Evolutionary conservation across 495 filamentous ascomycete genomes (phyloP).

Genomic region (Talaromyces stipitatus): DNA sequence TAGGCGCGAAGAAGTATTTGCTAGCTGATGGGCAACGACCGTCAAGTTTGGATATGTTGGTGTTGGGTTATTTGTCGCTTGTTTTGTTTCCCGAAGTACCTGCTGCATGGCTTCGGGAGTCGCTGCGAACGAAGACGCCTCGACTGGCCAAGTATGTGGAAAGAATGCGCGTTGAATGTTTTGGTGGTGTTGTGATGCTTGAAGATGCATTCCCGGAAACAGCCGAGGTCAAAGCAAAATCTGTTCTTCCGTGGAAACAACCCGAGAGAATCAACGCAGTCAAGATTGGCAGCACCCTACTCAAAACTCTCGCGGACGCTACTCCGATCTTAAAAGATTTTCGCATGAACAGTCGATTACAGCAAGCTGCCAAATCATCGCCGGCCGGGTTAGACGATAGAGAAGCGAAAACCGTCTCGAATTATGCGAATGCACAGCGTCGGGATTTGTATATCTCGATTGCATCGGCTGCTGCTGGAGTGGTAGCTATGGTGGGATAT

Average conservation of each 20-base stretch:
- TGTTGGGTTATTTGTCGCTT: constrained; percentile 67
- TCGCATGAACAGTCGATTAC: constrained; percentile 27
- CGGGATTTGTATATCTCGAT: constrained; percentile 33
- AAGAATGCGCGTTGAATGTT: constrained; percentile 31
- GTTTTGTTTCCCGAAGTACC: constrained; percentile 64
- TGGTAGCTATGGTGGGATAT: constrained; percentile 34
- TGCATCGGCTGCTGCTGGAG: constrained; percentile 25
- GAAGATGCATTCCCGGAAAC: constrained; percentile 18
- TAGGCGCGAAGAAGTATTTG: constrained; percentile 48
- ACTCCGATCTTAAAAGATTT: constrained; percentile 33
- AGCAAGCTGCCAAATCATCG: constrained; percentile 19
- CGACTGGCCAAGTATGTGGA: constrained; percentile 47
- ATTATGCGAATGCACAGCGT: constrained; percentile 20
- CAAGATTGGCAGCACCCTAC: constrained; percentile 29
- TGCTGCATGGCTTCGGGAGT: constrained; percentile 60
- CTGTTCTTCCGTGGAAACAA: constrained; percentile 28
- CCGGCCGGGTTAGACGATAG: constrained; percentile 12
- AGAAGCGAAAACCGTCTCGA: constrained; percentile 20
- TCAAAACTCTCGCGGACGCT: constrained; percentile 30
- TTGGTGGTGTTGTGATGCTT: constrained; percentile 25
- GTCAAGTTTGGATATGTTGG: constrained; percentile 69
- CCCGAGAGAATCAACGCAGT: constrained; percentile 25
- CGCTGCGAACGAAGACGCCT: constrained; percentile 49
- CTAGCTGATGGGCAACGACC: constrained; percentile 36
- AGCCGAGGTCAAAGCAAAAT: neutral